Conservation (phyloP, 148 eudicot genomes). For the Limonium bicolor region DNA sequence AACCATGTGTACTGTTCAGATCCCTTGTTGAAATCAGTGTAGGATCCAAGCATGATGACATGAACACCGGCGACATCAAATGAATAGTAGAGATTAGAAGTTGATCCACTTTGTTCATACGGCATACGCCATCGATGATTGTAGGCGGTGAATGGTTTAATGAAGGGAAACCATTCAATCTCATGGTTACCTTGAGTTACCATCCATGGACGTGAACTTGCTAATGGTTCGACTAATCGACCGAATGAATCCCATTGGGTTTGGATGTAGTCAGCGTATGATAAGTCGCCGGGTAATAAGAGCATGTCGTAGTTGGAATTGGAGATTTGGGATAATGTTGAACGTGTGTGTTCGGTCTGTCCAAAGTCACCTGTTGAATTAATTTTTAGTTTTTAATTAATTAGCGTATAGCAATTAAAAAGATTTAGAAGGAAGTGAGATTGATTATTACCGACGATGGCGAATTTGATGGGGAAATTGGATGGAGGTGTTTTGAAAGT, state of each 20-base stretch:
- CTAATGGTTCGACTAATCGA: conserved; percentile 40
- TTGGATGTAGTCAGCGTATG: conserved; percentile 47
- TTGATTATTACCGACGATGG: conserved; percentile 47
- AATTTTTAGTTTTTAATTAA: too few relatives aligned
- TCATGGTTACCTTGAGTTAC: conserved; percentile 80
- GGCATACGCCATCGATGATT: conserved; percentile 80
- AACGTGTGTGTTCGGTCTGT: conserved; percentile 44
- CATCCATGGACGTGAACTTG: conserved; percentile 83
- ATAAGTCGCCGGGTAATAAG: conserved; percentile 59
- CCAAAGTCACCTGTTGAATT: conserved; percentile 59
- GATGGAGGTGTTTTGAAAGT: conserved; percentile 49
- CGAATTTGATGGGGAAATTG: conserved; percentile 45
- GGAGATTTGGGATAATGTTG: conserved; percentile 55
- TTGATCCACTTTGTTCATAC: conserved; percentile 42
- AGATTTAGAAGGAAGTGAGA: neutral
- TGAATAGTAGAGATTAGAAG: conserved; percentile 57
- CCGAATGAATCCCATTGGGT: conserved; percentile 67
- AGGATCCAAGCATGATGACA: conserved; percentile 61
- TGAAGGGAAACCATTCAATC: conserved; percentile 23
- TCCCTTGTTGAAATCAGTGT: conserved; percentile 30
- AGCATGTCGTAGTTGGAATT: conserved; percentile 41
- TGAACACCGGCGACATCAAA: conserved; percentile 64
- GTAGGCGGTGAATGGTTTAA: conserved; percentile 36
- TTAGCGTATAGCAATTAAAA: neutral
- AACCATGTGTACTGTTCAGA: conserved; percentile 66